Conservation (phyloP, 2,329 filamentous ascomycete species). For the Tolypocladium inflatum region DNA sequence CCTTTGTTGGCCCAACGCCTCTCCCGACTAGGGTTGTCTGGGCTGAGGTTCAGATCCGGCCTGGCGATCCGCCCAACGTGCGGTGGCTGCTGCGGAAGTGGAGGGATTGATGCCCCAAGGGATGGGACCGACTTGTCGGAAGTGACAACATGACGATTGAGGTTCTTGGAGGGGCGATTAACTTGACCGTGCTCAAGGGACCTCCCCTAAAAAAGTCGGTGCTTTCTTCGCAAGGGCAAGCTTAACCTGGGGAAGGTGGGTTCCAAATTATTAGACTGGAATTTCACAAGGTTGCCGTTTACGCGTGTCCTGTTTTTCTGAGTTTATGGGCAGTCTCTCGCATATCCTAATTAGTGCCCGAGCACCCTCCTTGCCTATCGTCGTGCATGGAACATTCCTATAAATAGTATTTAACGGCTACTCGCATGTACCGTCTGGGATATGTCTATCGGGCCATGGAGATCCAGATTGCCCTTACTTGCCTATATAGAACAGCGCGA, state of each 20-base stretch:
- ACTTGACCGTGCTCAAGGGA: slow-evolving; percentile 63
- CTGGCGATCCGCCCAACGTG: slow-evolving; percentile 47
- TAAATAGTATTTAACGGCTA: too few relatives aligned
- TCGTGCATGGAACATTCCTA: too few relatives aligned
- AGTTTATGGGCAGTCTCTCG: too few relatives aligned
- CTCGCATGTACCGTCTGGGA: too few relatives aligned
- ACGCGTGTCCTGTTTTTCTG: too few relatives aligned
- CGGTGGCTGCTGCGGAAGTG: slow-evolving; percentile 67
- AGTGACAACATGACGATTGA: slow-evolving; percentile 61
- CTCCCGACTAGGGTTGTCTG: slow-evolving; percentile 58
- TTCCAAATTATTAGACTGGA: too few relatives aligned
- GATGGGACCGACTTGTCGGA: slow-evolving; percentile 12
- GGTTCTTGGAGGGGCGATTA: slow-evolving; percentile 58
- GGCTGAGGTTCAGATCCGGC: slow-evolving; percentile 44
- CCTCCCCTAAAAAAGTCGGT: background rate
- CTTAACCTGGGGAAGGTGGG: background rate
- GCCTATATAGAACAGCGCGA: too few relatives aligned
- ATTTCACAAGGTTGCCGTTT: too few relatives aligned
- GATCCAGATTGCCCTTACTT: too few relatives aligned
- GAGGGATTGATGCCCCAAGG: slow-evolving; percentile 45
- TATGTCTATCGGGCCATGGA: too few relatives aligned
- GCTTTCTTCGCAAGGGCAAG: background rate
- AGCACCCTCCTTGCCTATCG: too few relatives aligned
- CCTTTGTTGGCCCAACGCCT: slow-evolving; percentile 46
- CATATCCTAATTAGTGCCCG: too few relatives aligned